Conservation (phyloP, 2,329 filamentous ascomycete species). For the Scleromitrula shiraiana region DNA sequence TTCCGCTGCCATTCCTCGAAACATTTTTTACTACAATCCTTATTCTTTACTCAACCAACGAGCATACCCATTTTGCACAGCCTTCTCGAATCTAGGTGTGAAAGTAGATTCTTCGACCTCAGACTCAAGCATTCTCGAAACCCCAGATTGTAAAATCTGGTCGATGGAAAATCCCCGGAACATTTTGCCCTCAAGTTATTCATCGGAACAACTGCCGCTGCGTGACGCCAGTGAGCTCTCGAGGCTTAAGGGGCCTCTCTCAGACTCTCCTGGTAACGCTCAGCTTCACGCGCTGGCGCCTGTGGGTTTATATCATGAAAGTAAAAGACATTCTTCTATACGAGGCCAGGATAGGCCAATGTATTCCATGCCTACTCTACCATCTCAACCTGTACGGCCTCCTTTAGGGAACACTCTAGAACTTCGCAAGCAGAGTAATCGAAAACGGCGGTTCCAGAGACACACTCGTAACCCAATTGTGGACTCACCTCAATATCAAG, state of each 20-base stretch:
- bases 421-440: constrained; percentile 28
- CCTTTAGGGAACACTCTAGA: constrained; percentile 20
- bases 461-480: constrained; percentile 49
- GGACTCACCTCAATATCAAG: constrained; percentile 53
- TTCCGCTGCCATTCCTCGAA: constrained; percentile 26
- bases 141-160: constrained; percentile 4
- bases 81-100: constrained; percentile 12
- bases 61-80: constrained; percentile 16
- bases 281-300: constrained; percentile 24
- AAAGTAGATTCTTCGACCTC: constrained; percentile 14
- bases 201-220: constrained; percentile 15
- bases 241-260: constrained; percentile 22
- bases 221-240: constrained; percentile 17
- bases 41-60: constrained; percentile 23
- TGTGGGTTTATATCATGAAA: constrained; percentile 22
- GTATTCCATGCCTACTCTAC: constrained; percentile 23
- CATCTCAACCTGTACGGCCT: constrained; percentile 21
- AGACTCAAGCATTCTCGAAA: constrained; percentile 25
- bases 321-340: constrained; percentile 19
- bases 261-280: constrained; percentile 26
- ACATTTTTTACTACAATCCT: constrained; percentile 29
- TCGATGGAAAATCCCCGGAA: constrained; percentile 25
- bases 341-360: constrained; percentile 16
- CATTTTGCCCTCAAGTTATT: constrained; percentile 20
- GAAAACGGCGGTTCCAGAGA: constrained; percentile 24